Evolutionary conservation across 176 grass and related monocot species (phyloP), one percentile per base, ranked within the genome.

Genomic region (Hyparrhenia diplandra): DNA sequence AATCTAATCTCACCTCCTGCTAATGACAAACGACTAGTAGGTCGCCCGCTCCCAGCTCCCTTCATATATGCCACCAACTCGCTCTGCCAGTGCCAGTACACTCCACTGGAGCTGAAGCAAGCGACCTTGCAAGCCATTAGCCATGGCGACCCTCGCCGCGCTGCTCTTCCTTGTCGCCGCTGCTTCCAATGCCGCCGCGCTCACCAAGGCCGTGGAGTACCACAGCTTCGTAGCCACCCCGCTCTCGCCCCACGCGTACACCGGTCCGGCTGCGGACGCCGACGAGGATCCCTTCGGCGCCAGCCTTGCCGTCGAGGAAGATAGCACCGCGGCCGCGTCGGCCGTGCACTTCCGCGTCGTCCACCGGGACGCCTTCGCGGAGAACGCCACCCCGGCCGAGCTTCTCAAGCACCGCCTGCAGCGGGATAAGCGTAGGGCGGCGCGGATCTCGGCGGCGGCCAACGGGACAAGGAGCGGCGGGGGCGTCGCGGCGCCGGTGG

Each of bases 401-500:
- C 78, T 93, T 69, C 85, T 93, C 40, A 61, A 7, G 64, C 79
- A 90, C 74, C 82, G 91, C 1, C 64, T 93, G 37, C 30, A 59
- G 17, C 79, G 88, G 17, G 91, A 90, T 79, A 27, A 13, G 21
- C 73, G 45, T 25, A 36, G 88, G 39, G 85, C 68, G 25, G 64
- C 62, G 39, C 45, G 55, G 78, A 81, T 74, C 66, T 80, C 83
- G 1, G 40, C 57, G 30, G 83, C 37, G 1, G 83, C 36, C 16
- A 90, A 93, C 61, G 60, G 20, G 2, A 87, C 91, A 0, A 45
- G 67, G 0, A 20, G 45, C 7, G 4, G 78, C 10, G n/a, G n/a
- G n/a, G n/a, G 73, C 0, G 91, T 97, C 20, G 82, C 76, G 1
- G 88, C 87, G 11, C 89, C 87, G 8, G 87, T 97, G 24, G 84